Evolutionary conservation across 1,284 basidiomycete species (phyloP), one percentile per base, ranked within the genome.

Genomic region (Cryptococcus sp.): DNA sequence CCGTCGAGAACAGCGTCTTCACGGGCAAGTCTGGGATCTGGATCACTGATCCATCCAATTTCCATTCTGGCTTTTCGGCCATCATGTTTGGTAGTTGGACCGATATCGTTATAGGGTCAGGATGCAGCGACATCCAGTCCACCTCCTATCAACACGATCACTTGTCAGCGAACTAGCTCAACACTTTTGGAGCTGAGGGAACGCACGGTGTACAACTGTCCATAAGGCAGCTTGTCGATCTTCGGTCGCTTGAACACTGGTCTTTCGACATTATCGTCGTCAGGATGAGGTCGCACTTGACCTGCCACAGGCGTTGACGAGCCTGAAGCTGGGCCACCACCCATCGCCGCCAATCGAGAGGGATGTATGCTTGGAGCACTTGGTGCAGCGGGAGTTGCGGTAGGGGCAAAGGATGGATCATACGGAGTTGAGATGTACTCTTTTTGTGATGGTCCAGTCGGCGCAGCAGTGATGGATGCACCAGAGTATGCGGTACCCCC

Each of bases 61-160:
- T 92, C 90, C 89, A 94, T 77, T 94, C 92, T 0, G 92, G 87
- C 76, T 89, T 91, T 40, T 87, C 85, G 1, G 86, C 78, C 71
- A 93, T 88, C 31, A 35, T 35, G 47, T 65, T 58, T 1, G 93
- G 92, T 58, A 97, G 82, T 74, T 93, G 90, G 5, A 96, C 83
- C 42, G 84, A 82, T 31, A 97, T 82, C 13, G 88, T 87, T 69
- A 96, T 90, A 10, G 93, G 88, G 66, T 93, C 87, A 39, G 91
- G 90, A 77, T 96, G 91, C 82, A 91, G 85, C 50, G 82, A 83
- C 68, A 91, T 85, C 93, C 93, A 96, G 74, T 93, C 90, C 57
- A 73, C 69, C 62, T 82, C 81, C 61, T 73, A 59, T 20, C 57
- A 25, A 20, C 17, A 31, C 31, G 8, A 39, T 55, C 10, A 35